Evolutionary conservation across 2,329 filamentous ascomycete genomes (phyloP), one percentile per base, ranked within the genome.

Genomic region (Meredithiella fracta): DNA sequence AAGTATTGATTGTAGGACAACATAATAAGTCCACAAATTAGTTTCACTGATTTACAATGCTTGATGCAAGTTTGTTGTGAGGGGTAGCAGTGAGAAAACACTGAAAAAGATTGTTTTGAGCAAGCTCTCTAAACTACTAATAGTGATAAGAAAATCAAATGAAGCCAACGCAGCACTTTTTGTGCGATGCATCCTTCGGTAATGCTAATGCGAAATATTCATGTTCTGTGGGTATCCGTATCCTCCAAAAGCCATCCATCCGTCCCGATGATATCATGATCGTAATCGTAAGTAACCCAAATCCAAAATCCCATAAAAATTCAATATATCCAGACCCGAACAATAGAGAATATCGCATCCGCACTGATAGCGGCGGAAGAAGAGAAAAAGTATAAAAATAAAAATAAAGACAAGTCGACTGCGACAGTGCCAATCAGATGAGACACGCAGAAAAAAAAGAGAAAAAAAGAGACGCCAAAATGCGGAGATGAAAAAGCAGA

Each of bases 341-440:
- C 50, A 59, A 59, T 52, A 52, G 50, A 56, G 51, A 56, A 59
- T 53, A 54, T 59, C 57, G 54, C 57, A 51, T 58, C 56, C 56
- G 53, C 57, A 56, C 57, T 59, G 57, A 59, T 59, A 56, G 57
- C 53, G 53, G 54, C 50, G 49, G 53, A 17, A 34, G 37, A 47
- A 54, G 50, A 26, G 44, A 47, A 58, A 40, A 53, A 34, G 37
- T 34, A 54, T 38, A 26, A 47, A 47, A 58, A 40, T 49, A 54
- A n/a, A 22, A 47, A 40, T 38, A 34, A 23, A 22, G 54, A 17
- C 25, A 38, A 29, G 53, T 50, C 44, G 29, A 54, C 25, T 42
- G 15, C 17, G 42, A 6, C 47, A 29, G 25, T 47, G 20, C 25
- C n/a, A 11, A 23, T 37, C 3, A 47, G 26, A 47, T 25, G 17